Base-by-base conservation (phyloP, 108 stramenopile genomes). In the Aurantiochytrium sp. region DNA sequence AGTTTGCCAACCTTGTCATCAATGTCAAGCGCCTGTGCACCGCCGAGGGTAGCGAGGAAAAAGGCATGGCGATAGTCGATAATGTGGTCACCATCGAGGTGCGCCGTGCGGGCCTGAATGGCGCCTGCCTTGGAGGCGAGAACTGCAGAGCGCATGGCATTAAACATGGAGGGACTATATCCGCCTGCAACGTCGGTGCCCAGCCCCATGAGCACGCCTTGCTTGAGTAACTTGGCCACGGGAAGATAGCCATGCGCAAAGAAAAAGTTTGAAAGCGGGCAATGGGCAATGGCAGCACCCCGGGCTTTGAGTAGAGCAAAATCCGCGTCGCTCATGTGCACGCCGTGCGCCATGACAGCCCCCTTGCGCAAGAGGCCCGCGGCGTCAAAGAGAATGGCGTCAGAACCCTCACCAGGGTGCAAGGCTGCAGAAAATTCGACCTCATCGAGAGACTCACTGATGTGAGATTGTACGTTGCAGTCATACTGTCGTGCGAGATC, bases 181-280 rank as follows among this genome's bases (percentile, higher is more conserved):
- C 95, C 95, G 58, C 95, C 95, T 28, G 95, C 94, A 25, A 96
- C 93, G 88, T 95, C 95, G 5, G 95, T 95, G 29, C 95, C 95
- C 29, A 96, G 88, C 5, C 95, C 95, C 23, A 96, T 94, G 76
- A 91, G 92, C 49, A 92, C 87, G 28, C 94, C 93, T n/a, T 71
- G 87, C 14, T 49, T 72, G 55, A 44, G 58, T 12, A 60, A 19
- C 51, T 64, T 28, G n/a, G 29, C 45, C 60, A 92, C 8, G 55
- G 89, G 60, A 88, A 89, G 47, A 43, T 29, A 45, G 47, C 90
- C 90, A 16, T 51, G 59, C 19, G 91, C 83, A 28, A 93, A 92
- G 87, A 87, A 88, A 47, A 95, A 92, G 72, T 96, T 96, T 49
- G 94, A 93, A 60, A 94, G 89, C 12, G 95, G 94, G 90, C 95